A percentile compares a stretch with the other conserved stretches of the same genome.
These are phyloP conservation scores for Stentor coeruleus DNA, from an alignment of 73 alveolate genomes.

Conservation along the genomic window DNA sequence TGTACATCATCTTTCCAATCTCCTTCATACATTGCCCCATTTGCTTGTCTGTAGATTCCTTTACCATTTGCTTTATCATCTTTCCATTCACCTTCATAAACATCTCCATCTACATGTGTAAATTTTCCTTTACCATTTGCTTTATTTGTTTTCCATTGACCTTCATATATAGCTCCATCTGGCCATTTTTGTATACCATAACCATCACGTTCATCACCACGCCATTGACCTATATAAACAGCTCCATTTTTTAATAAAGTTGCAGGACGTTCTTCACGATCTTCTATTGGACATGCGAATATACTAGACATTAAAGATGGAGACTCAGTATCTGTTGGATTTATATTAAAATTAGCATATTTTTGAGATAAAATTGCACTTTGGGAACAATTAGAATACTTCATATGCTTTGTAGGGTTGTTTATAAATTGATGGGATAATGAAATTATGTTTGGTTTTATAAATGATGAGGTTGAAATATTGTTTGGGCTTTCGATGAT, in stretches of 20 bases:
- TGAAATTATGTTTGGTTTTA: too few species aligned
- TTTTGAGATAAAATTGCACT: too few species aligned
- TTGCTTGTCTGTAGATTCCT: conserved; percentile 56
- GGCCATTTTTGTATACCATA: conserved; percentile 75
- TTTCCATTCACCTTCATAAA: conserved; percentile 70
- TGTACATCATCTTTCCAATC: conserved; percentile 63
- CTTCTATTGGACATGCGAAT: too few species aligned
- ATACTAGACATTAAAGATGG: too few species aligned
- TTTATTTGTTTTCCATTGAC: conserved; percentile 59
- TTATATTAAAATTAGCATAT: too few species aligned
- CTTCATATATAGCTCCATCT: conserved; percentile 78
- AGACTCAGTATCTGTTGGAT: too few species aligned
- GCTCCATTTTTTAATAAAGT: conserved; percentile 45
- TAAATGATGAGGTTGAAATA: too few species aligned
- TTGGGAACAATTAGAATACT: too few species aligned
- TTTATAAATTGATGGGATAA: too few species aligned
- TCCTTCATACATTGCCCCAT: conserved; percentile 81
- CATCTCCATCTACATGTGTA: conserved; percentile 78
- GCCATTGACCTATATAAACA: conserved; percentile 83
- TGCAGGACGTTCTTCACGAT: neutral
- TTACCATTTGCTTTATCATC: conserved; percentile 65
- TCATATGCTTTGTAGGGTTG: too few species aligned
- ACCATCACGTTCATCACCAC: conserved; percentile 78
- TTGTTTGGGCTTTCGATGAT: too few species aligned
- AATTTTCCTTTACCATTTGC: conserved; percentile 81